Evolutionary conservation across 2,329 filamentous ascomycete species (phyloP), one percentile per base, ranked within the genome.

Genomic region (Aspergillus sclerotialis): DNA sequence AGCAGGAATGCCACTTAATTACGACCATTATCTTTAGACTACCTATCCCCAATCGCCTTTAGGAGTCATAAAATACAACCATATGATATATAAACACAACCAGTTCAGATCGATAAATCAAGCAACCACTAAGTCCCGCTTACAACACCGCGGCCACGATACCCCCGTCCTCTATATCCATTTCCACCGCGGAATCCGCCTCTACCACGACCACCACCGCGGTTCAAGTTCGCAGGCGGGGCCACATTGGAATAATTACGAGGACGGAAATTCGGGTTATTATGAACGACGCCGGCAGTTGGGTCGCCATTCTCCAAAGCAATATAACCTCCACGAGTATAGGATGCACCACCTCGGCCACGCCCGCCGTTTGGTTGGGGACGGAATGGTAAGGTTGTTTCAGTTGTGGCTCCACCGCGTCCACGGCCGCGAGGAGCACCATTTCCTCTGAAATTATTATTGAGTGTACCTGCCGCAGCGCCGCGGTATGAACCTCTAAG

Each of bases 401-500:
- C 42, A 33, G 49, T 53, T 6, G 44, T 21, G 17, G 37, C 43
- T 15, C 57, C 57, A 24, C 55, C 53, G 27, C 46, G 48, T 12
- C 56, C 55, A 32, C 57, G 55, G 15, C 62, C 63, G 28, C 60
- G 61, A 30, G 55, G 57, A 3, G 55, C 49, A 14, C 58, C 58
- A 14, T 55, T 56, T 21, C 56, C 55, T 27, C 52, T 50, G 30
- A n/a, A n/a, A n/a, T n/a, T n/a, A n/a, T 49, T 49, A 29, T 58
- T 60, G 37, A 61, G 63, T 29, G 61, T 51, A 9, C 75, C 73
- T 23, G 64, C 52, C 12, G 77, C 63, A 27, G 74, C 77, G 37
- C 74, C 73, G 27, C 73, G 66, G 61, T 72, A 82, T 12, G 73
- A 75, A 12, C 75, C 73, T 36, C 63, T 64, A 18, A 82, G 61